A percentile compares a stretch with the other conserved stretches of the same genome.
phyloP scores from a whole-genome alignment of 371 early-diverging fungal species.

The Mortierella sp. region DNA sequence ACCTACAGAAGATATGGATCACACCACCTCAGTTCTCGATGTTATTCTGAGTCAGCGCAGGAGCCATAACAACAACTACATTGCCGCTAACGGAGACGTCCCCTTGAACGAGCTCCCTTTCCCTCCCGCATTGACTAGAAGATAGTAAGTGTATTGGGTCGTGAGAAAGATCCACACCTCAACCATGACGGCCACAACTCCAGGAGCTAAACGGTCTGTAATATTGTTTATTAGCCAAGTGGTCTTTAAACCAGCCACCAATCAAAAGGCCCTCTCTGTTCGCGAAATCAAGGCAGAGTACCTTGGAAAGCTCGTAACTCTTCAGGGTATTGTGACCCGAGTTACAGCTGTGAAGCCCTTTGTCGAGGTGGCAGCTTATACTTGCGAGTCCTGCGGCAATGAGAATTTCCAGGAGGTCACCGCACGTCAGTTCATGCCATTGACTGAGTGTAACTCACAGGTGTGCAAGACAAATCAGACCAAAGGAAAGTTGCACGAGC shows the following conservation, averaged over 20 bases:
- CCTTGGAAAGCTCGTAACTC: constrained; percentile 92
- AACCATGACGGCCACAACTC: neutral
- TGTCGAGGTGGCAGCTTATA: constrained; percentile 92
- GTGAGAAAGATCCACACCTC: neutral
- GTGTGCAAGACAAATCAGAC: constrained; percentile 88
- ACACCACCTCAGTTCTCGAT: constrained; percentile 88
- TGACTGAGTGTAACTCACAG: constrained; percentile 91
- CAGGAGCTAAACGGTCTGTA: neutral
- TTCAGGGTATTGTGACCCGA: constrained; percentile 97
- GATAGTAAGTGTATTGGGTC: constrained; percentile 78
- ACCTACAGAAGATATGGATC: constrained; percentile 70
- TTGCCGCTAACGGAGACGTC: constrained; percentile 59
- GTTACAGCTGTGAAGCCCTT: constrained; percentile 98
- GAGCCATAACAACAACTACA: constrained; percentile 73
- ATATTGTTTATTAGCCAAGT: constrained; percentile 69
- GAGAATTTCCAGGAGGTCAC: constrained; percentile 98
- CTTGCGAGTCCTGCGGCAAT: constrained; percentile 97
- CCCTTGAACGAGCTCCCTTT: constrained; percentile 63
- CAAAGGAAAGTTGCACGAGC: constrained; percentile 93
- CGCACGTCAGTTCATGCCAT: constrained; percentile 83
- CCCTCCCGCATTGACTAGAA: constrained; percentile 87
- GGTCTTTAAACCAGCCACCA: constrained; percentile 83
- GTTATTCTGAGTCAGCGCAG: constrained; percentile 91
- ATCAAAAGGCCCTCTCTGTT: constrained; percentile 79
- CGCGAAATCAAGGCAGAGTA: constrained; percentile 87